Percentiles rank a stretch among this genome's conserved stretches.
Evolutionary conservation across 2,329 filamentous ascomycete species (phyloP).

Genomic region (Cordyceps farinosa): DNA sequence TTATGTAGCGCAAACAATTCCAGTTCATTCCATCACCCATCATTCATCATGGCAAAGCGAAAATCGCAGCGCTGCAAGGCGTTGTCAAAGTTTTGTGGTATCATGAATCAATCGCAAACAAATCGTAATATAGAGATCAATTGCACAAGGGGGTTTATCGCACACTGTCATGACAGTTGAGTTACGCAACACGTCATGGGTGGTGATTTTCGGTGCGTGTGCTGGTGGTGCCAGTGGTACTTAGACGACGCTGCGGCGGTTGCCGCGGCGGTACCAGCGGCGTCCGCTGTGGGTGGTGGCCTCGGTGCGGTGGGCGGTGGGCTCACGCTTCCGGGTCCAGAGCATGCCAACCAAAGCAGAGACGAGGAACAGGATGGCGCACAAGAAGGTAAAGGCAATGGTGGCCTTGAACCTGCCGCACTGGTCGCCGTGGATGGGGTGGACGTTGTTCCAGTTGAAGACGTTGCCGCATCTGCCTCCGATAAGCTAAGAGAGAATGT

Average conservation of each 20-base stretch:
- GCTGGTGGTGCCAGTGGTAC: neutral
- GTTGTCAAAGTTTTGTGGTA: conserved; percentile 1
- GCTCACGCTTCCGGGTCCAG: conserved; percentile 45
- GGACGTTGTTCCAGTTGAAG: conserved; percentile 59
- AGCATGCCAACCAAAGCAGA: conserved; percentile 57
- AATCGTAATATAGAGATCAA: neutral
- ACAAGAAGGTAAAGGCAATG: conserved; percentile 69
- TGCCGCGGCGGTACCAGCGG: conserved; percentile 37
- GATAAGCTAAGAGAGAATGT: conserved; percentile 32
- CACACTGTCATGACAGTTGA: neutral
- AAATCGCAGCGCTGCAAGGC: neutral
- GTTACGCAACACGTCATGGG: neutral
- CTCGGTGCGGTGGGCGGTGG: conserved; percentile 33
- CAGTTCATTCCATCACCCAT: neutral
- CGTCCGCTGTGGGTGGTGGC: conserved; percentile 30
- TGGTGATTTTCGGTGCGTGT: neutral
- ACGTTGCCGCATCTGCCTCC: conserved; percentile 50
- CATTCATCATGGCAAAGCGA: neutral
- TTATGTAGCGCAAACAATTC: neutral
- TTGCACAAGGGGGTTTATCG: neutral
- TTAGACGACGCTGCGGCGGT: conserved; percentile 42
- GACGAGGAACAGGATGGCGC: conserved; percentile 66
- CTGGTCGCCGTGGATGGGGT: conserved; percentile 39
- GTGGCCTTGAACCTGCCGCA: conserved; percentile 69
- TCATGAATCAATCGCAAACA: conserved; percentile 5